These are phyloP conservation scores for Candida sonorensis DNA, from an alignment of 805 yeast genomes.

Conservation along the genomic window DNA sequence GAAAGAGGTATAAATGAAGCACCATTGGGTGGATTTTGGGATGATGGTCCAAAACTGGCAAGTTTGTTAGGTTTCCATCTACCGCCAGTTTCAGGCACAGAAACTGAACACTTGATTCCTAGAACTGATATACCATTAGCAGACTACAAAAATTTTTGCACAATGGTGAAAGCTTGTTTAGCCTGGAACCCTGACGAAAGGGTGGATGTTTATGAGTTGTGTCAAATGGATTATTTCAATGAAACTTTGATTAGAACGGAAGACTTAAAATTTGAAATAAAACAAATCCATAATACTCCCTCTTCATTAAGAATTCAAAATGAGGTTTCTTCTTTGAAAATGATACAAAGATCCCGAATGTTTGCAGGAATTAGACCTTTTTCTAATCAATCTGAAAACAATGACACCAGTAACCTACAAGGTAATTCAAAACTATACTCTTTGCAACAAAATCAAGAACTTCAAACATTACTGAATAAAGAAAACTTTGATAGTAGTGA, in stretches of 20 bases:
- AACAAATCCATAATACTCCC: too few relatives aligned
- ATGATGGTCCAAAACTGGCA: slow-evolving; percentile 49
- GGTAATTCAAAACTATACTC: too few relatives aligned
- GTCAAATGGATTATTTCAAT: slow-evolving; percentile 48
- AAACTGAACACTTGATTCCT: slow-evolving; percentile 38
- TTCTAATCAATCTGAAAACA: too few relatives aligned
- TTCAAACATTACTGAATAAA: too few relatives aligned
- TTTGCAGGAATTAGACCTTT: slow-evolving; percentile 1
- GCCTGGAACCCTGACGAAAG: slow-evolving; percentile 77
- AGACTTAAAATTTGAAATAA: too few relatives aligned
- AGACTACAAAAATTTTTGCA: slow-evolving; percentile 34
- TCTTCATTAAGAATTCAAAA: too few relatives aligned
- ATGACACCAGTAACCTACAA: too few relatives aligned
- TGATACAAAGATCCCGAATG: slow-evolving; percentile 1
- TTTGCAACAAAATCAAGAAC: too few relatives aligned
- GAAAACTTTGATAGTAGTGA: too few relatives aligned
- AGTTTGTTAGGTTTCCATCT: slow-evolving; percentile 46
- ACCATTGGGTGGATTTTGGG: slow-evolving; percentile 73
- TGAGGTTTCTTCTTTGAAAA: slow-evolving; percentile 5
- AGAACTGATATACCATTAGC: slow-evolving; percentile 32
- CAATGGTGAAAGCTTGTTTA: slow-evolving; percentile 43
- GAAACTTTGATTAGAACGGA: slow-evolving; percentile 29
- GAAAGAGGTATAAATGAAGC: slow-evolving; percentile 18
- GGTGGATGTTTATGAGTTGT: slow-evolving; percentile 41
- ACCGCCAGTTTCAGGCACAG: slow-evolving; percentile 48